phyloP scores from a whole-genome alignment of 306 rosid genomes.

The Macrotyloma uniflorum region DNA sequence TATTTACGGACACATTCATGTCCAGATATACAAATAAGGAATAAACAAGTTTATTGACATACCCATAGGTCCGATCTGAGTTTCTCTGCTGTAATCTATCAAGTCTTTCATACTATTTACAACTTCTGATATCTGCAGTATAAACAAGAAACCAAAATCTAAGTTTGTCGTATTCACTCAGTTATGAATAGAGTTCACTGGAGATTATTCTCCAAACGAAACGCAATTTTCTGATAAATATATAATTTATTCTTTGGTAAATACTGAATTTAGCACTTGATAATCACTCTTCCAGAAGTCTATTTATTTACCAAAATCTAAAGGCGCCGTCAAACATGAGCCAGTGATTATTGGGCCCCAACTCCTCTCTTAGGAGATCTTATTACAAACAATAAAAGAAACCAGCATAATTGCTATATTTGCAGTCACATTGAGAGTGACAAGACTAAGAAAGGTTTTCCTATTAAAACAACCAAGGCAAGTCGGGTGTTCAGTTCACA shows the following conservation, averaged over 20 bases:
- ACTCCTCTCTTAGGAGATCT: slow-evolving; percentile 14
- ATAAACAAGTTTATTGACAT: slow-evolving; percentile 42
- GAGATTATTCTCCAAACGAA: neutral
- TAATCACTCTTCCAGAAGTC: neutral
- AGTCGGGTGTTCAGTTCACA: neutral
- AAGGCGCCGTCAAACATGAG: neutral
- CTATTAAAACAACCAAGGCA: neutral
- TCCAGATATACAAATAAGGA: neutral
- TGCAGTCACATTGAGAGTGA: neutral
- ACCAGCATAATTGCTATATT: slow-evolving; percentile 18
- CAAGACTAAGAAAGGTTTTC: neutral
- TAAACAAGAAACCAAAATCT: slow-evolving; percentile 29
- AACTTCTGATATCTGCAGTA: slow-evolving; percentile 92
- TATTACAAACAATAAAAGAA: neutral
- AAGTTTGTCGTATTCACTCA: slow-evolving; percentile 2
- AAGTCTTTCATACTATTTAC: slow-evolving; percentile 99
- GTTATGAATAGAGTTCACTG: neutral
- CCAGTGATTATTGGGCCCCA: neutral
- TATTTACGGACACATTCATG: slow-evolving; percentile 8
- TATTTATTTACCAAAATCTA: neutral
- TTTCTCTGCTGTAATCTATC: slow-evolving; percentile 96
- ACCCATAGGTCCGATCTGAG: slow-evolving; percentile 95
- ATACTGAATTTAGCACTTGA: slow-evolving; percentile 15
- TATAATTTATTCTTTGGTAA: neutral
- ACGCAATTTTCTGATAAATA: neutral